These are phyloP conservation scores for Phylloboletellus chloephorus DNA, from an alignment of 1,284 basidiomycete genomes.

Conservation along the genomic window DNA sequence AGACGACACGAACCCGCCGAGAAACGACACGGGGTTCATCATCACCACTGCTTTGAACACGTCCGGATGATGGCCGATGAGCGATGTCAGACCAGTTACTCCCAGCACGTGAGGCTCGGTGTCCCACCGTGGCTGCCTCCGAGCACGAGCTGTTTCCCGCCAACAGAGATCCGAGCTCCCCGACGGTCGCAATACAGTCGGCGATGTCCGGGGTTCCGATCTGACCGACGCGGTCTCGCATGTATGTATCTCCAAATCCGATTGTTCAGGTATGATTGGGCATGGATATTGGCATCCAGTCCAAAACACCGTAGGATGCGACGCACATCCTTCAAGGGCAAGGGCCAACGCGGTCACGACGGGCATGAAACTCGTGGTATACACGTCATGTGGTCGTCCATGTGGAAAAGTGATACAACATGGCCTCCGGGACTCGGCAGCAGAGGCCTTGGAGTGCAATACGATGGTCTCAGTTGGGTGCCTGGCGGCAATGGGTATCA, in stretches of 20 bases:
- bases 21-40: constrained; percentile 61
- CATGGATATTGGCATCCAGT: constrained; percentile 52
- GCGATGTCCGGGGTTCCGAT: constrained; percentile 62
- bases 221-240: constrained; percentile 41
- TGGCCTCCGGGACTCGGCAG: constrained; percentile 19
- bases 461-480: constrained; percentile 47
- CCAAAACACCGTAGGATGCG: too few species aligned
- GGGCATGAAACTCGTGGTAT: constrained; percentile 43
- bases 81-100: constrained; percentile 1
- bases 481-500: constrained; percentile 42
- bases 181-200: constrained; percentile 49
- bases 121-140: constrained; percentile 73
- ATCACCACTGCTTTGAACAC: constrained; percentile 54
- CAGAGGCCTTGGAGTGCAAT: constrained; percentile 27
- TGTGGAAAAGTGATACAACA: constrained; percentile 52
- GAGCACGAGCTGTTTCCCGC: constrained; percentile 46
- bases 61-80: constrained; percentile 55
- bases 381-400: constrained; percentile 57
- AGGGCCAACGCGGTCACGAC: constrained; percentile 41
- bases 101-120: too few species aligned
- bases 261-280: constrained; percentile 65
- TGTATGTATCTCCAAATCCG: constrained; percentile 39
- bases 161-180: constrained; percentile 42
- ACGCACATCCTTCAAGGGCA: constrained; percentile 53
- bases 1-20: constrained; percentile 42